Evolutionary conservation across 805 yeast genomes (phyloP).

Genomic region (Starmerella geochares): DNA sequence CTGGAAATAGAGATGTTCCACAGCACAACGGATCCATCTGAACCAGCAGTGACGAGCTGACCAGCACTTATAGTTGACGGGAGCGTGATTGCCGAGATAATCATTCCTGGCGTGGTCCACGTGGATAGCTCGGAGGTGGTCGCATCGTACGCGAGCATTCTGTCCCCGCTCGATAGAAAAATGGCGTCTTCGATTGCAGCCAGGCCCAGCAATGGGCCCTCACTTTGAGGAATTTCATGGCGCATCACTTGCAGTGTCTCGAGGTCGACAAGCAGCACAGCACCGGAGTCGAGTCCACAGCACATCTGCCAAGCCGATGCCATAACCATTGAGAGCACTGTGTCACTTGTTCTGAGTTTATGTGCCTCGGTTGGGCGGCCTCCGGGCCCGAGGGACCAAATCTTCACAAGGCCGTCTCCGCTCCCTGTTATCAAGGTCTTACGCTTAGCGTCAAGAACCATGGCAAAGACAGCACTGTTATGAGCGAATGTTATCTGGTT

Average conservation of each 20-base stretch:
- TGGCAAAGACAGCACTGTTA: constrained; percentile 76
- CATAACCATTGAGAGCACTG: constrained; percentile 55
- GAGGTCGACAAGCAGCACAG: constrained; percentile 76
- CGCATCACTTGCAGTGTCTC: constrained; percentile 60
- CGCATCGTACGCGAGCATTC: constrained; percentile 45
- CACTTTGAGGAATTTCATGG: constrained; percentile 20
- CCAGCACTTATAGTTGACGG: constrained; percentile 11
- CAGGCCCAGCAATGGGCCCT: constrained; percentile 45
- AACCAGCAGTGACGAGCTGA: constrained; percentile 25
- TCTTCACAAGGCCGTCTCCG: constrained; percentile 79
- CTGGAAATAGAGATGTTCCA: constrained; percentile 46
- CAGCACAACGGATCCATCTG: constrained; percentile 54
- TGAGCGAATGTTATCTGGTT: constrained; percentile 77
- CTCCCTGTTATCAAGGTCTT: constrained; percentile 57
- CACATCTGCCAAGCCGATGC: constrained; percentile 59
- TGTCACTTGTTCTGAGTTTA: constrained; percentile 47
- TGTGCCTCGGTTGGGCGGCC: constrained; percentile 19
- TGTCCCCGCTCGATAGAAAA: constrained; percentile 49
- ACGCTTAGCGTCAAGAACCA: constrained; percentile 30
- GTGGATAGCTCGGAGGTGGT: constrained; percentile 36
- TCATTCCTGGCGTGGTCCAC: constrained; percentile 23
- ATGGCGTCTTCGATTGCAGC: constrained; percentile 48
- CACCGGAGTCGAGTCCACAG: constrained; percentile 70
- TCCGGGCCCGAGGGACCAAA: constrained; percentile 49
- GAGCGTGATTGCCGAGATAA: constrained; percentile 22